Conservation (phyloP, 2,329 filamentous ascomycete species). For the Talaromyces sp. region DNA sequence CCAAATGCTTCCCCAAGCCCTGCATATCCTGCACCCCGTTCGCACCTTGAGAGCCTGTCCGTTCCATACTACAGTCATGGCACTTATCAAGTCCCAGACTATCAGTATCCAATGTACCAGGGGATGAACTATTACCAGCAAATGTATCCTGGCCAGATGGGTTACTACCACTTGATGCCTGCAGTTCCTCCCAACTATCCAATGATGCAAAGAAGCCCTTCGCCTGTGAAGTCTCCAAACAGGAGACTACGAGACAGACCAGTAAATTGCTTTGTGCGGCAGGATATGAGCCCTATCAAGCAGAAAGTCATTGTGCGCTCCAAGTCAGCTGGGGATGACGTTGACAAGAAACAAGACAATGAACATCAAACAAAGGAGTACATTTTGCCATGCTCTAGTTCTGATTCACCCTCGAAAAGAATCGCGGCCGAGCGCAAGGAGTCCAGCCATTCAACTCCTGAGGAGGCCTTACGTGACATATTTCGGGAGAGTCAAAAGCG, state of each 20-base stretch:
- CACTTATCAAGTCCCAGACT: conserved; percentile 1
- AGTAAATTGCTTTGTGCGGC: neutral
- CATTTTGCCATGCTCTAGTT: neutral
- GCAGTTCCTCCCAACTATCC: neutral
- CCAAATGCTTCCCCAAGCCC: neutral
- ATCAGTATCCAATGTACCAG: conserved; percentile 8
- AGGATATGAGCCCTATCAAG: conserved; percentile 7
- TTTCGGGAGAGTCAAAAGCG: neutral
- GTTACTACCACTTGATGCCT: neutral
- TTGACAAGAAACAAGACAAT: neutral
- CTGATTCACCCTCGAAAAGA: neutral
- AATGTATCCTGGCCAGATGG: conserved; percentile 2
- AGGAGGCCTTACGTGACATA: neutral
- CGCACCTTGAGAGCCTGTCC: conserved; percentile 1
- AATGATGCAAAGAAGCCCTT: neutral
- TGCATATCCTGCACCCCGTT: neutral
- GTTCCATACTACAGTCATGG: neutral
- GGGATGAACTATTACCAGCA: conserved; percentile 2
- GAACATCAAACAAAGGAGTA: neutral
- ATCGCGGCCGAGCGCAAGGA: neutral
- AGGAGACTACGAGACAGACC: neutral
- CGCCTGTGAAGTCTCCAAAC: neutral
- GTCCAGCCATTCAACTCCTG: neutral
- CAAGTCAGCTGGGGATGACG: neutral
- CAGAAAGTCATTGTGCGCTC: conserved; percentile 1